These are phyloP conservation scores for Malassezia sp. DNA, from an alignment of 1,284 basidiomycete genomes.

Conservation along the genomic window DNA sequence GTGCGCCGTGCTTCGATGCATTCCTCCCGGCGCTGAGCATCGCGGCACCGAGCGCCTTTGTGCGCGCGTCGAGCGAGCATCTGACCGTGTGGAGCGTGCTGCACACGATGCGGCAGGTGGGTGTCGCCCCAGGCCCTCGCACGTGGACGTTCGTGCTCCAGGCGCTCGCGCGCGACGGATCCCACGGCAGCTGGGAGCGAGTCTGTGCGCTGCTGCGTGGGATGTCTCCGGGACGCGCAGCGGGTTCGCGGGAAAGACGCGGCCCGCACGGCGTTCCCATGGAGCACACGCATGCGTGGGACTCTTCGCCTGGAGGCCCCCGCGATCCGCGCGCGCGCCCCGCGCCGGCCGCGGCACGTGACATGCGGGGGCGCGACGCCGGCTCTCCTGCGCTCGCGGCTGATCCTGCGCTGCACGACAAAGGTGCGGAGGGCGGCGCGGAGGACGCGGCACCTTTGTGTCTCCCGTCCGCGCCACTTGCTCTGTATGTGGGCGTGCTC, in stretches of 20 bases:
- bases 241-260: too few relatives aligned
- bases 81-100: conserved; percentile 10
- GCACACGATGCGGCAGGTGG: conserved; percentile 4
- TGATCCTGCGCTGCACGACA: too few relatives aligned
- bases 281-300: too few relatives aligned
- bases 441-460: background rate
- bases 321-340: too few relatives aligned
- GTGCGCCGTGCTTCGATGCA: conserved; percentile 11
- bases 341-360: too few relatives aligned
- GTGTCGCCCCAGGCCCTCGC: conserved; percentile 1
- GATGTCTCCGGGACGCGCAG: too few relatives aligned
- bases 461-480: conserved; percentile 2
- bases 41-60: conserved; percentile 4
- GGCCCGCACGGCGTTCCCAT: too few relatives aligned
- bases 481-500: conserved; percentile 9
- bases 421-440: too few relatives aligned
- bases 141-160: conserved; percentile 15
- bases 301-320: too few relatives aligned
- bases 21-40: conserved; percentile 10
- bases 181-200: conserved; percentile 4
- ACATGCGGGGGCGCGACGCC: background rate
- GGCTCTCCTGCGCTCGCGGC: background rate
- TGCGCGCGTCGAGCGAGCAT: background rate
- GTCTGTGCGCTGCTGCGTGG: background rate
- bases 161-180: conserved; percentile 11